Percentiles rank a stretch among this genome's conserved stretches.
Conservation (phyloP, 805 yeast genomes). For the Starmerella apicola region DNA sequence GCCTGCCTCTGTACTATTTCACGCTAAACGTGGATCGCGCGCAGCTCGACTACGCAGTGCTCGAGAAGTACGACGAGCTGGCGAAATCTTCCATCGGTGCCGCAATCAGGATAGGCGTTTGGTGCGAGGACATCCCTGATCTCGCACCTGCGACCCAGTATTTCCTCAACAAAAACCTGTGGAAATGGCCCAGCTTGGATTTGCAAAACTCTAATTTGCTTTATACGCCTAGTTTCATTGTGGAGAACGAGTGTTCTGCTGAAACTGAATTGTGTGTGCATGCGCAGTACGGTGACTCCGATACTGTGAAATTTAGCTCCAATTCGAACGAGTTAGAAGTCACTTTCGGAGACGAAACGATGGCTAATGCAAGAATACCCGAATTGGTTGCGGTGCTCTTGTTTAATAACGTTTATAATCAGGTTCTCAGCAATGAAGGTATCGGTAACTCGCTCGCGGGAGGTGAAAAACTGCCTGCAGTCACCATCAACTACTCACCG, state of each 20-base stretch:
- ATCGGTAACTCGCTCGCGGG: too few species aligned
- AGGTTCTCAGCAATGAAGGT: slow-evolving; percentile 22
- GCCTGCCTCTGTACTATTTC: slow-evolving; percentile 42
- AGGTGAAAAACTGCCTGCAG: slow-evolving; percentile 4
- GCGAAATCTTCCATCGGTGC: slow-evolving; percentile 18
- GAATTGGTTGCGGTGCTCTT: slow-evolving; percentile 45
- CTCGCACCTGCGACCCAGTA: slow-evolving; percentile 42
- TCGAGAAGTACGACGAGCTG: slow-evolving; percentile 27
- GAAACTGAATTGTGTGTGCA: slow-evolving; percentile 32
- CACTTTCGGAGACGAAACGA: slow-evolving; percentile 33
- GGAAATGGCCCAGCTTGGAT: too few species aligned
- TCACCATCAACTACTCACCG: slow-evolving; percentile 43
- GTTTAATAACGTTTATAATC: slow-evolving; percentile 34
- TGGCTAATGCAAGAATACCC: slow-evolving; percentile 50
- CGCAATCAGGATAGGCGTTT: slow-evolving; percentile 24
- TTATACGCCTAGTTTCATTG: slow-evolving; percentile 25
- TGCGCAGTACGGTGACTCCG: slow-evolving; percentile 29
- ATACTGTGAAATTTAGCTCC: slow-evolving; percentile 36
- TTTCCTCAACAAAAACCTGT: slow-evolving; percentile 36
- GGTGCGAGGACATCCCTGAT: slow-evolving; percentile 48
- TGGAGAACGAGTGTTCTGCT: slow-evolving; percentile 17
- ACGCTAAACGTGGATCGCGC: slow-evolving; percentile 58
- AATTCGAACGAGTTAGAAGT: slow-evolving; percentile 32
- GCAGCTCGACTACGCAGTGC: slow-evolving; percentile 38
- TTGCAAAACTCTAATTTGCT: slow-evolving; percentile 8